A percentile compares a stretch with the other conserved stretches of the same genome.
Evolutionary conservation across 495 filamentous ascomycete species (phyloP).

Genomic region (Bathelium albidoporum): DNA sequence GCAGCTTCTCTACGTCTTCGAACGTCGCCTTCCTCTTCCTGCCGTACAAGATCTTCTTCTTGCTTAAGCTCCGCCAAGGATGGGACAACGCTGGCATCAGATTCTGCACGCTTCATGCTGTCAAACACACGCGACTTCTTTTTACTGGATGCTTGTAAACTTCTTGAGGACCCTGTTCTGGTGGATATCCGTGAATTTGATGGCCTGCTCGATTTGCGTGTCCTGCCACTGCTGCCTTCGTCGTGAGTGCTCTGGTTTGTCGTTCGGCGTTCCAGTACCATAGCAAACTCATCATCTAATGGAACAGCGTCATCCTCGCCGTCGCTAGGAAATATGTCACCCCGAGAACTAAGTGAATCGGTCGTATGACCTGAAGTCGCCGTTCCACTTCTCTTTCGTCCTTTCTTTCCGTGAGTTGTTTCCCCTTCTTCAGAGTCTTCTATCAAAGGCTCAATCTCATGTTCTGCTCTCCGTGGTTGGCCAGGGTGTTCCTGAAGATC

Average conservation of each 20-base stretch:
- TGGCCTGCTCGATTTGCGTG: conserved; percentile 24
- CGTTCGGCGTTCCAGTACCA: conserved; percentile 58
- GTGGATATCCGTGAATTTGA: conserved; percentile 29
- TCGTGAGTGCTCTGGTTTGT: conserved; percentile 39
- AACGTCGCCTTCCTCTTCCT: conserved; percentile 61
- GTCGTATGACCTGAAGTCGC: conserved; percentile 69
- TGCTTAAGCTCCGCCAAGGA: conserved; percentile 63
- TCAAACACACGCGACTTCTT: conserved; percentile 7
- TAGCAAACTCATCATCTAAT: conserved; percentile 84
- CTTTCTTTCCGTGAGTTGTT: conserved; percentile 32
- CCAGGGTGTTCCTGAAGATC: conserved; percentile 85
- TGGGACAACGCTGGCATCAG: conserved; percentile 32
- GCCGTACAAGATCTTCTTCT: conserved; percentile 60
- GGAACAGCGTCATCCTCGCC: conserved; percentile 86
- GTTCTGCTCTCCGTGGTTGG: conserved; percentile 30
- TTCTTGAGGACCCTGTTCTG: conserved; percentile 23
- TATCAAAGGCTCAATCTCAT: conserved; percentile 65
- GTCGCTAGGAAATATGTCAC: conserved; percentile 88
- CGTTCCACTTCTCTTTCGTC: conserved; percentile 66
- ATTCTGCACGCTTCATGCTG: conserved; percentile 13
- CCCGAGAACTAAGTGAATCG: conserved; percentile 87
- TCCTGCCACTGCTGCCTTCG: conserved; percentile 62
- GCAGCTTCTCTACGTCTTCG: conserved; percentile 63
- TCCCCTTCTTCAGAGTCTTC: conserved; percentile 47
- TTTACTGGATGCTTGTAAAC: conserved; percentile 17